phyloP scores from a whole-genome alignment of 1,284 basidiomycete species.

The Vanrija pseudolonga region DNA sequence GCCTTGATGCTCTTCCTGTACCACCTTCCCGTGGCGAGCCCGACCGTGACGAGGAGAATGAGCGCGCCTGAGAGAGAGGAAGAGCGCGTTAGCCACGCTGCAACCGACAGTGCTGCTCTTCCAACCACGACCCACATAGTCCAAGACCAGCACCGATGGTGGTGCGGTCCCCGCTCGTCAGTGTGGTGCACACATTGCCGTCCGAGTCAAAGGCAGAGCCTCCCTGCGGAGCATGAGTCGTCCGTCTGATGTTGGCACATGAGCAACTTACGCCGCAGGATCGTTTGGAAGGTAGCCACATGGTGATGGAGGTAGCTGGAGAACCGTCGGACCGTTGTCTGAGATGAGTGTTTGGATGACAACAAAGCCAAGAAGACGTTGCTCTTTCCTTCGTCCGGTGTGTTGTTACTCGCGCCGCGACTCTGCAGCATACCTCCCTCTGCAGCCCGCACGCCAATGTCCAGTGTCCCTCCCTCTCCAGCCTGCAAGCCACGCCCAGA shows the following conservation, averaged over 20 bases:
- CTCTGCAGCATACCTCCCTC: too few species aligned
- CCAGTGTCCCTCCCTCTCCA: too few species aligned
- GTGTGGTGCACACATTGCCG: slow-evolving; percentile 24
- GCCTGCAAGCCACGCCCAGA: too few species aligned
- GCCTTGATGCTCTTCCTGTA: background rate
- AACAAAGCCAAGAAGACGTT: background rate
- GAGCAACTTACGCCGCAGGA: background rate
- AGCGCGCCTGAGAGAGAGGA: slow-evolving; percentile 5
- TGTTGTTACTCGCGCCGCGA: too few species aligned
- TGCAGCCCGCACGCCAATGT: too few species aligned
- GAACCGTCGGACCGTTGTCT: background rate
- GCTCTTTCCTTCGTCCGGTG: background rate
- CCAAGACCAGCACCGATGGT: slow-evolving; percentile 20
- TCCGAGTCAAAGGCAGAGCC: slow-evolving; percentile 28
- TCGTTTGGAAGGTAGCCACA: background rate
- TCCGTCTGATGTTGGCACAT: background rate
- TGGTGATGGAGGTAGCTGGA: background rate
- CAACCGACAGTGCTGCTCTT: background rate
- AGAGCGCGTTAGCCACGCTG: background rate
- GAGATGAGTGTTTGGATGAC: background rate
- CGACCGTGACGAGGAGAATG: slow-evolving; percentile 5
- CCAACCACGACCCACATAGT: slow-evolving; percentile 21
- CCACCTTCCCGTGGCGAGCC: background rate
- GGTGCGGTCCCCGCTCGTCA: slow-evolving; percentile 23
- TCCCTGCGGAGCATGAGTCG: slow-evolving; percentile 13